Evolutionary conservation across 176 grass and related monocot species (phyloP), one percentile per base, ranked within the genome.

Genomic region (Sorghum bicolor): DNA sequence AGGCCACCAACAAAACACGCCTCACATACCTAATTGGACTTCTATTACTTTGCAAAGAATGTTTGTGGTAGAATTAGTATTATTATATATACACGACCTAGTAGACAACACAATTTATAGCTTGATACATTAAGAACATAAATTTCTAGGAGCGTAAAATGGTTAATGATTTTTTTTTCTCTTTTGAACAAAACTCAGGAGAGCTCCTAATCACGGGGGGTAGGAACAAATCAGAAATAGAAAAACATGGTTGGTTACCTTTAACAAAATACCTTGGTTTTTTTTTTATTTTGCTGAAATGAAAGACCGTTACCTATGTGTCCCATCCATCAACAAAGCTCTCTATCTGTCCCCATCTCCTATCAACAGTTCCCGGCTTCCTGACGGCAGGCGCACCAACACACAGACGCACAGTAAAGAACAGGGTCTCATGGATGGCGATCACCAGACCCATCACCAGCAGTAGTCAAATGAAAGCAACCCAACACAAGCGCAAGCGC

Each of bases 391-490:
- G 68, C 41, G 69, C 37, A 67, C 41, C 69, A 75, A 43, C 87
- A 79, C 76, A 48, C 78, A 40, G 24, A 37, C 64, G 67, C 50
- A 37, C 43, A 24, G 17, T 14, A 30, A 37, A 79, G 7, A 13
- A 40, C n/a, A n/a, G n/a, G 29, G 57, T 43, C 12, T 44, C 67
- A 11, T n/a, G 25, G 24, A 66, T 29, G 33, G 34, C 7, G 62
- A 64, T 3, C 19, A 53, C 5, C 25, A 30, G 15, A 48, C 44
- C 50, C 65, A 58, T 60, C 50, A 17, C 76, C 58, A 10, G 22
- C 24, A 70, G 17, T 53, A 53, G 45, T 83, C 80, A 45, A 73
- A 82, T 15, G 61, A 79, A 84, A 89, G 77, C 62, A 68, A 62
- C 38, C 70, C 25, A 47, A 2, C 24, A 28, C 70, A 15, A n/a